phyloP scores from a whole-genome alignment of 2,329 filamentous ascomycete species.

The Polytolypa hystricis region DNA sequence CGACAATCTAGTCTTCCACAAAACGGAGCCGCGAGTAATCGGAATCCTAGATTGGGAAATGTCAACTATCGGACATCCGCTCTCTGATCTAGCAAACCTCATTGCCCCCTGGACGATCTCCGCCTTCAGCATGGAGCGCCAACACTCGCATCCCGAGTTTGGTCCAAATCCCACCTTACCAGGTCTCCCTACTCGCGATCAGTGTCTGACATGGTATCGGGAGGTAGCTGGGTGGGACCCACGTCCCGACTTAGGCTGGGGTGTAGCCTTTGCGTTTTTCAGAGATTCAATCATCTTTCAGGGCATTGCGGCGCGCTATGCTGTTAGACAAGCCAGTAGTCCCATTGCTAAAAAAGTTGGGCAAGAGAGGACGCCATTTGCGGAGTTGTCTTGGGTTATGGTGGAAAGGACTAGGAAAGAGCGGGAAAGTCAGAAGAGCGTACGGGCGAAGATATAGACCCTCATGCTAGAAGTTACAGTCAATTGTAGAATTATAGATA shows the following conservation, averaged over 20 bases:
- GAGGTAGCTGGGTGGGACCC: conserved; percentile 64
- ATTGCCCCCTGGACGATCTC: conserved; percentile 33
- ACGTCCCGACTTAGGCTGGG: conserved; percentile 46
- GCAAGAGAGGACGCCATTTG: conserved; percentile 57
- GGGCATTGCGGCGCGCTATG: conserved; percentile 81
- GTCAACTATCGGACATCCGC: conserved; percentile 86
- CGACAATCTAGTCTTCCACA: conserved; percentile 79
- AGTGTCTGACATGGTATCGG: conserved; percentile 54
- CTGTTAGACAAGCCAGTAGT: conserved; percentile 77
- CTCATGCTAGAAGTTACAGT: no score
- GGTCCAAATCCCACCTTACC: conserved; percentile 39
- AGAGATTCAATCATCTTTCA: conserved; percentile 56
- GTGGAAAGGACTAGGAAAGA: conserved; percentile 39
- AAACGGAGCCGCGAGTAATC: conserved; percentile 74
- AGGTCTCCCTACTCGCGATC: conserved; percentile 51
- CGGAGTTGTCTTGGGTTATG: conserved; percentile 65
- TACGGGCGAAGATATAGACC: no score
- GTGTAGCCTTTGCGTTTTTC: conserved; percentile 51
- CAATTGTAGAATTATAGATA: no score
- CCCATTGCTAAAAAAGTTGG: conserved; percentile 64
- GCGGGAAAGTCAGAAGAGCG: conserved; percentile 3
- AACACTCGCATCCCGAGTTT: conserved; percentile 22
- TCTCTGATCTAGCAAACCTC: conserved; percentile 80
- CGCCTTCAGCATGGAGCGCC: not conserved
- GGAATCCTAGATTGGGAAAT: conserved; percentile 97